Evolutionary conservation across 2,329 filamentous ascomycete species (phyloP), one percentile per base, ranked within the genome.

Genomic region (Fusarium pseudoanthophilum): DNA sequence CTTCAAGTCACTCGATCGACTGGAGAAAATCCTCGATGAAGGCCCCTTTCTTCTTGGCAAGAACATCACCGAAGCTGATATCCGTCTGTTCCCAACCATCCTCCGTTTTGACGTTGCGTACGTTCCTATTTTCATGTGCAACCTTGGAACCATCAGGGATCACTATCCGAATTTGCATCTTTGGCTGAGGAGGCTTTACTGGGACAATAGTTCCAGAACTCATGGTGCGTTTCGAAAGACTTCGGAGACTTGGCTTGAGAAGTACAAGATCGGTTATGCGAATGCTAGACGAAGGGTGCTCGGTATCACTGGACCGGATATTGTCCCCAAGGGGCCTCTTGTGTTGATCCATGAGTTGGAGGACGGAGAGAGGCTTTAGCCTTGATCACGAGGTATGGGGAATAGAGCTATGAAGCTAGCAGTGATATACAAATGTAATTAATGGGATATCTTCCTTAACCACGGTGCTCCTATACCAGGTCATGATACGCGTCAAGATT

Each of bases 171-270:
- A 86, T 43, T 81, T 94, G 51, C 91, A 95, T 78, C 85, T 85
- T 55, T 95, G 92, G 92, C 71, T 94, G 68, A 84, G 90, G 40
- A 85, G 88, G 60, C 78, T 94, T 60, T 95, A 94, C 78, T 95
- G 92, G 92, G 90, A 93, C 72, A 67, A 76, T 8, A 77, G 79
- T 10, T 77, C 77, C 18, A 64, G 67, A 34, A 76, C 80, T 1
- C 81, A 87, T 7, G 87, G 88, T 0, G 92, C 92, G 0, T 95
- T 95, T 79, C 84, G 85, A 49, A 85, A 88, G 34, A 94, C 92
- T 18, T 94, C 92, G 0, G 82, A 91, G 64, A 93, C 93, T 4
- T 82, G 79, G 74, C 77, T 83, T 9, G 69, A 68, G 7, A 43
- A 66, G 0, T 84, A 83, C n/a, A 79, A 73, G 5, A 11, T 51